Evolutionary conservation across 164 flowering plant species (phyloP).

Genomic region (Annona cherimola): DNA sequence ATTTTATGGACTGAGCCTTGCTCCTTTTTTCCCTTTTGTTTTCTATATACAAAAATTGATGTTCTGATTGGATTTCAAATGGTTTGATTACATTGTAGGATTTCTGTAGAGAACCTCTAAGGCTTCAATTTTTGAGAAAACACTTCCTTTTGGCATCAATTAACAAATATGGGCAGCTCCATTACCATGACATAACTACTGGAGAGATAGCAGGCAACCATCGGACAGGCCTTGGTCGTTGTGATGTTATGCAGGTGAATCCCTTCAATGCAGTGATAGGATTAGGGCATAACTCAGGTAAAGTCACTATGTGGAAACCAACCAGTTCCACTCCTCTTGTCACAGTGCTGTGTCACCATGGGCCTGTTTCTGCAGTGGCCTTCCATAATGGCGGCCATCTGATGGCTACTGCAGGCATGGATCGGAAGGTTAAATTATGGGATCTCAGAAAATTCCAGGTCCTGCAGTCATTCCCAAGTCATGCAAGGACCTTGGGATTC

Average conservation of each 20-base stretch:
- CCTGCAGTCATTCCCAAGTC: constrained; percentile 49
- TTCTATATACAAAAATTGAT: neutral
- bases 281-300: constrained; percentile 74
- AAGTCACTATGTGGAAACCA: constrained; percentile 94
- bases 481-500: constrained; percentile 67
- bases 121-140: constrained; percentile 69
- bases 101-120: constrained; percentile 49
- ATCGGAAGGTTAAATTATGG: constrained; percentile 82
- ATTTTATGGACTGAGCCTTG: too few species aligned
- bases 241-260: constrained; percentile 64
- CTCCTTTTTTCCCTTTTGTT: too few species aligned
- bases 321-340: constrained; percentile 69
- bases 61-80: neutral
- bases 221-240: constrained; percentile 70
- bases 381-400: constrained; percentile 87
- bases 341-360: constrained; percentile 75
- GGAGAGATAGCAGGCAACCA: constrained; percentile 58
- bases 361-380: constrained; percentile 75
- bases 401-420: constrained; percentile 94
- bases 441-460: constrained; percentile 83
- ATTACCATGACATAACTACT: constrained; percentile 66
- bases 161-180: constrained; percentile 76
- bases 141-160: constrained; percentile 74
- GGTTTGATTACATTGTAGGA: constrained; percentile 42
- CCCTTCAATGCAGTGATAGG: constrained; percentile 73